Evolutionary conservation across 108 stramenopile genomes (phyloP), one percentile per base, ranked within the genome.

Genomic region (Stephanodiscus minutulus): DNA sequence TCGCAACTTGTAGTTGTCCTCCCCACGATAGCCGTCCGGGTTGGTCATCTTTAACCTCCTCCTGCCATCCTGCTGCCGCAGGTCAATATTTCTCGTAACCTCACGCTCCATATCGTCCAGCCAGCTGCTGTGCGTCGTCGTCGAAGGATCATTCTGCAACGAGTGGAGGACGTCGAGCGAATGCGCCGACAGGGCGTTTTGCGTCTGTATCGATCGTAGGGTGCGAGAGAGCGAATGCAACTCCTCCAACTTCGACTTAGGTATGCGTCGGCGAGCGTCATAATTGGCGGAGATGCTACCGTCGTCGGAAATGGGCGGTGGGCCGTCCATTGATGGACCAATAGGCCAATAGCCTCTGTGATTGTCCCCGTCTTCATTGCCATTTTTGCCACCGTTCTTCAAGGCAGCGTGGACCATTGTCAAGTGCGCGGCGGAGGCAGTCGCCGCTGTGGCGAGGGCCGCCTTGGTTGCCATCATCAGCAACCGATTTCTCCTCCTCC

Each of bases 161-260:
- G 64, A 29, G 27, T 65, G 13, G 64, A 65, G 10, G n/a, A 65
- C 50, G 48, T 50, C 48, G 27, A 28, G 22, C 9, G 64, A 33
- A 49, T 65, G 49, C 1, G 7, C 24, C 13, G 64, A 65, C 48
- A 41, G 18, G 21, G 46, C 64, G 49, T 52, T 65, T 12, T 12
- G 43, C 22, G 0, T 10, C 49, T 52, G 48, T 29, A 65, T 28
- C 48, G 28, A 27, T 49, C 50, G 46, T 7, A 52, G 49, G 27
- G 50, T 10, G 15, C 28, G 47, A 7, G 29, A 33, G 6, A 65
- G 49, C 7, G 28, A 18, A 6, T 33, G 64, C 28, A 65, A 27
- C 17, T 65, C 64, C 17, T 29, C 49, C n/a, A 33, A 13, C 24
- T 29, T 58, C 15, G 57, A 58, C 2, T 1, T 37, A n/a, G 57